These are phyloP conservation scores for Oryza punctata DNA, from an alignment of 176 grass and related monocot species.

Conservation along the genomic window DNA sequence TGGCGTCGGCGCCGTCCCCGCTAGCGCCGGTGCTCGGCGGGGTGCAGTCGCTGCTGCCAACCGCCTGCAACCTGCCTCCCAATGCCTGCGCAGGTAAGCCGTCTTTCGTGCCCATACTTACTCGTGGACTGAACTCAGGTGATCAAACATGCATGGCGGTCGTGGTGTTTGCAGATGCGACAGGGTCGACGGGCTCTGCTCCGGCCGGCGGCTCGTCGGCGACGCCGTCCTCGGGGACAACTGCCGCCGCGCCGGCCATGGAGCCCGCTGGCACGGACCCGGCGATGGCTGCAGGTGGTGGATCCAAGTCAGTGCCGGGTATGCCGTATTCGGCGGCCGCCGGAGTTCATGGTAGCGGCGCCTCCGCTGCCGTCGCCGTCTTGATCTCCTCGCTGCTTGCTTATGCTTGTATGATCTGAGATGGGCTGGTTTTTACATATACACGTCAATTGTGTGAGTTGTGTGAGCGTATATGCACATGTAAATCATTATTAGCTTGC, in stretches of 20 bases:
- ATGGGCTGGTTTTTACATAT: neutral
- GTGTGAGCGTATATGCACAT: no score
- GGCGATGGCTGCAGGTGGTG: neutral
- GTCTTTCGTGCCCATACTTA: neutral
- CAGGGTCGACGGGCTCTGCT: neutral
- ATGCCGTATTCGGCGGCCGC: neutral
- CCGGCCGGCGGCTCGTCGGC: neutral
- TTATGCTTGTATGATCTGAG: neutral
- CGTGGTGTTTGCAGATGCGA: conserved; percentile 8
- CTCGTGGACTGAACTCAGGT: neutral
- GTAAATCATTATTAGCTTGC: neutral
- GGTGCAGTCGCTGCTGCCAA: conserved; percentile 50
- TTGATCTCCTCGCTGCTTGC: neutral
- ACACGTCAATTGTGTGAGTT: neutral
- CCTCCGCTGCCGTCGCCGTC: neutral
- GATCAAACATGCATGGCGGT: no score
- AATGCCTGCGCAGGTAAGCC: conserved; percentile 37
- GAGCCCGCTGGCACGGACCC: neutral
- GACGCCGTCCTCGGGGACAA: neutral
- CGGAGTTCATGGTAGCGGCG: neutral
- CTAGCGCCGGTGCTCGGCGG: conserved; percentile 50
- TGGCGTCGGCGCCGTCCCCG: conserved; percentile 33
- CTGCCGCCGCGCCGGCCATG: neutral
- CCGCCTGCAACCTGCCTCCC: conserved; percentile 60
- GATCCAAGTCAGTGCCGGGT: conserved; percentile 4